Evolutionary conservation across 495 filamentous ascomycete species (phyloP).

Genomic region (Penicillium atrosanguineum): DNA sequence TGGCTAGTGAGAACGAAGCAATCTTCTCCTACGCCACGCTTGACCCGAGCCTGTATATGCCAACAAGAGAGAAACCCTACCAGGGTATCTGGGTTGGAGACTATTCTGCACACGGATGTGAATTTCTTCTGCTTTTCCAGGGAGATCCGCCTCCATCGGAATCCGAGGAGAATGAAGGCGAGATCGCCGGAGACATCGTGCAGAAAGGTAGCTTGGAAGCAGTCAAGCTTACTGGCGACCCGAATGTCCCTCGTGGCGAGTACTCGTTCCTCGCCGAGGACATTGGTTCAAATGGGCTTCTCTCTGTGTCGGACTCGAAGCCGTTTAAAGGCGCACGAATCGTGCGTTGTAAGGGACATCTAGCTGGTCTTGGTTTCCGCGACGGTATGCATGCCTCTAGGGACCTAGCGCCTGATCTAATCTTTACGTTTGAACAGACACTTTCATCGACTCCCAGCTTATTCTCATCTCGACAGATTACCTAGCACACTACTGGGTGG

Average conservation of each 20-base stretch:
- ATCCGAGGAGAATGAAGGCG: conserved; percentile 1
- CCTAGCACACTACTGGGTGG: conserved; percentile 80
- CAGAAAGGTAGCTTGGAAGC: conserved; percentile 64
- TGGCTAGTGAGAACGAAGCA: conserved; percentile 53
- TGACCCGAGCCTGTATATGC: conserved; percentile 66
- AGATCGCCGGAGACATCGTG: conserved; percentile 1
- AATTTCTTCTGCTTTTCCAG: conserved; percentile 80
- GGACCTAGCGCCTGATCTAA: not conserved
- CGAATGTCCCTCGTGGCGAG: conserved; percentile 83
- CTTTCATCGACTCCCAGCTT: conserved; percentile 70
- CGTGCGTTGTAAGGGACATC: conserved; percentile 73
- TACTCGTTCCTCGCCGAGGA: conserved; percentile 76
- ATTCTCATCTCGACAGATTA: conserved; percentile 74
- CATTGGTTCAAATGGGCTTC: conserved; percentile 59
- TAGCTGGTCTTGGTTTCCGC: conserved; percentile 67
- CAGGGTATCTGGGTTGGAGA: conserved; percentile 92
- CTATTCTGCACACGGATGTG: conserved; percentile 83
- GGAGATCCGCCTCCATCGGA: conserved; percentile 37
- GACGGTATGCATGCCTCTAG: conserved; percentile 53
- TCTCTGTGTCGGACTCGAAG: conserved; percentile 60
- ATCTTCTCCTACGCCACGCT: conserved; percentile 76
- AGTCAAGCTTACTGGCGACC: conserved; percentile 88
- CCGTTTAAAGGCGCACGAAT: conserved; percentile 72
- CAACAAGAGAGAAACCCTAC: conserved; percentile 74
- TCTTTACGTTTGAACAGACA: conserved; percentile 45